Base-by-base conservation (phyloP, 352 stramenopile genomes). In the Pythium oligandrum region DNA sequence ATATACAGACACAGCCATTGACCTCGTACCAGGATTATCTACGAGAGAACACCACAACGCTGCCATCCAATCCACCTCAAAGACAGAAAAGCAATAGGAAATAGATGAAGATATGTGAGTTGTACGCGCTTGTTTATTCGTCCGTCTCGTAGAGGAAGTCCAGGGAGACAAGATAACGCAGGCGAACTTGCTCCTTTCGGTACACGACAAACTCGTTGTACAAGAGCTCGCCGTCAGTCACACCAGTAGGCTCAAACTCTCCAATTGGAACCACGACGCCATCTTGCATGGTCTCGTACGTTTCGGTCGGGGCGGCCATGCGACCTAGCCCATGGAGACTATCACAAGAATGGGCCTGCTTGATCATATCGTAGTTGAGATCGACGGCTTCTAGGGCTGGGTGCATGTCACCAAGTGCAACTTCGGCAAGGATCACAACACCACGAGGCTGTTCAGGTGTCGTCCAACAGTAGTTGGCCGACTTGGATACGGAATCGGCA, bases 131-230 rank as follows among this genome's bases (percentile, higher is more conserved):
- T 26, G 17, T 26, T 26, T 26, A 26, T 26, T 26, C 17, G 17
- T 31, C 34, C 44, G 63, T 54, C 48, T 76, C 68, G 53, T 75
- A 84, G 2, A 70, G 40, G 33, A 85, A 85, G 42, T 81, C 72
- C 10, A 82, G 51, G 1, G 63, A 60, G 33, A 88, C 66, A n/a
- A 86, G 57, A 53, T 88, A 86, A 6, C 75, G 75, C 53, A 88
- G 58, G 43, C 70, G 70, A 34, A 88, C 77, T 67, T 90, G 79
- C 43, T 88, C 76, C 30, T 69, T 61, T 4, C 75, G 73, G 53
- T 88, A 90, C 30, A 90, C 79, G 44, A 90, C 76, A 48, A 78
- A 90, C 50, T 90, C 79, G 53, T 88, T 88, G 68, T 87, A 88
- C 7, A 87, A 70, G 44, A 88, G 56, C 37, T 73, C 72, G 30